These are phyloP conservation scores for Metarhizium album DNA, from an alignment of 2,329 filamentous ascomycete species.

Conservation along the genomic window DNA sequence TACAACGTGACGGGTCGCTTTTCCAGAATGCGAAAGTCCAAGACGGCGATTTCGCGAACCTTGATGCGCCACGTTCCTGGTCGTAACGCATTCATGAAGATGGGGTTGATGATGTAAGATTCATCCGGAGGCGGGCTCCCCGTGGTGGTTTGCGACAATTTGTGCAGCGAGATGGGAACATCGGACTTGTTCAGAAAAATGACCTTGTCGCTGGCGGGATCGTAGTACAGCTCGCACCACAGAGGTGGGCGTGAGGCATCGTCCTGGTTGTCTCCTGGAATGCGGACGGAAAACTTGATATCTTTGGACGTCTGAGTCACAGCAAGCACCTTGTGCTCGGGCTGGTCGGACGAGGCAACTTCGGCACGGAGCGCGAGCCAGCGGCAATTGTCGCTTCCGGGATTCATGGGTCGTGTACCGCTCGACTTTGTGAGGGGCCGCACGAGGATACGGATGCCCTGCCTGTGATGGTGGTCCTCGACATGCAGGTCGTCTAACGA, in stretches of 20 bases:
- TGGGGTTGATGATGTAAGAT: constrained; percentile 32
- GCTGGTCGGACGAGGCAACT: constrained; percentile 38
- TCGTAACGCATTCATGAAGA: constrained; percentile 33
- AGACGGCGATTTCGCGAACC: constrained; percentile 35
- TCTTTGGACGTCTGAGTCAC: constrained; percentile 50
- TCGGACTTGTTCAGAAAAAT: constrained; percentile 47
- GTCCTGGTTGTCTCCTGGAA: constrained; percentile 37
- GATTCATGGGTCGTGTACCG: constrained; percentile 42
- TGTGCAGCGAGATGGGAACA: constrained; percentile 38
- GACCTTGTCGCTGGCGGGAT: constrained; percentile 46
- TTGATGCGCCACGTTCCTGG: constrained; percentile 49
- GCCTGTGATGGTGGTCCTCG: constrained; percentile 40
- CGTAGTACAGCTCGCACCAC: constrained; percentile 52
- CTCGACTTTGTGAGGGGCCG: constrained; percentile 41
- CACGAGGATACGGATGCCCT: constrained; percentile 47
- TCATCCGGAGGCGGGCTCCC: constrained; percentile 31
- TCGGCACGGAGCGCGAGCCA: constrained; percentile 47
- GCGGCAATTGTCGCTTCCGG: constrained; percentile 44
- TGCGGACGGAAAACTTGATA: constrained; percentile 48
- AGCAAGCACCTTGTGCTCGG: constrained; percentile 46
- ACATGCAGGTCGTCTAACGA: constrained; percentile 42
- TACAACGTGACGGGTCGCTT: constrained; percentile 37
- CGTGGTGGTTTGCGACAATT: constrained; percentile 29
- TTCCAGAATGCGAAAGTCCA: constrained; percentile 49
- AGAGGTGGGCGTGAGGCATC: constrained; percentile 34